Evolutionary conservation across 2,329 filamentous ascomycete species (phyloP), one percentile per base, ranked within the genome.

Genomic region (Decorospora gaudefroyi): DNA sequence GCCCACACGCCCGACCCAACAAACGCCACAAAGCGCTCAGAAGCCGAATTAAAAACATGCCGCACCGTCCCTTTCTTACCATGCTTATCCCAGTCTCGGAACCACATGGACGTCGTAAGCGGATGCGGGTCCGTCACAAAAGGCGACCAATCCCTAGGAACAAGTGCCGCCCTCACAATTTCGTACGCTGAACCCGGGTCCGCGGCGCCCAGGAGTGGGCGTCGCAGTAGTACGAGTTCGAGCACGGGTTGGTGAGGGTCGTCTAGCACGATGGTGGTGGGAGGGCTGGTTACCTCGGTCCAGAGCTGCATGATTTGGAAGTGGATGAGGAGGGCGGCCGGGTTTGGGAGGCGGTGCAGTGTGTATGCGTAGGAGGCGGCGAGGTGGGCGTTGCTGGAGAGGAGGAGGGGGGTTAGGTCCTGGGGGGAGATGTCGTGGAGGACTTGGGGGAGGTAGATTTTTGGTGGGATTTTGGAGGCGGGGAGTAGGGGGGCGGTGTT

Each of bases 281-380:
- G 28, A n/a, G 47, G 43, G 0, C 11, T 26, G 4, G 57, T 31
- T 2, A 65, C 36, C 10, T 61, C 49, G 3, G 51, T 57, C 36
- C 51, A 55, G 0, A 63, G n/a, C 8, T 58, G 54, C 18, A 64
- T 43, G 42, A 69, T 25, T 45, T 68, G 61, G 48, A 69, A 62
- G 6, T 60, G 58, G 46, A 67, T 60, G 1, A 69, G 15, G 0
- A 64, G 34, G 3, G 62, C 61, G 21, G 46, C 29, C 3, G 51
- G 49, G 11, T 49, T 35, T 11, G 48, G 39, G 23, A 67, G 16
- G 11, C 23, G 46, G 23, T 50, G 59, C 1, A 66, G 30, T 0
- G 64, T 62, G 30, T 59, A 57, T 11, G 50, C 46, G 37, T 69
- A 69, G 1, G 62, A 67, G 7, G 67, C 51, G 19, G 62, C 65